These are phyloP conservation scores for Umbelopsis vinacea DNA, from an alignment of 192 early-diverging fungal species.

Conservation along the genomic window DNA sequence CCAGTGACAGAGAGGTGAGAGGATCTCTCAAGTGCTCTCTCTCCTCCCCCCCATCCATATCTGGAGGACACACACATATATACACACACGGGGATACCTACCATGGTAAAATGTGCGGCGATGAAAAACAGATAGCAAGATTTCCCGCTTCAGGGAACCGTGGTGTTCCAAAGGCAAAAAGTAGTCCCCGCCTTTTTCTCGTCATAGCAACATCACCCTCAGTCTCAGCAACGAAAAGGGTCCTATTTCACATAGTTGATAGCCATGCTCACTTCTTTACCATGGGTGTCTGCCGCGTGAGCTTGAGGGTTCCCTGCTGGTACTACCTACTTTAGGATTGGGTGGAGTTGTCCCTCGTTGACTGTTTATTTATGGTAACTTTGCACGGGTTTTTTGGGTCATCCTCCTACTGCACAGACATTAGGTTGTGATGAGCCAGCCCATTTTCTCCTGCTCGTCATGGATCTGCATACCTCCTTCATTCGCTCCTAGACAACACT, in stretches of 20 bases:
- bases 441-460: neutral
- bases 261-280: neutral
- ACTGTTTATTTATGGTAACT: constrained; percentile 11
- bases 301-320: neutral
- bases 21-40: neutral
- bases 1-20: no score
- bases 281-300: no score
- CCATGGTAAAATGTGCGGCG: constrained; percentile 20
- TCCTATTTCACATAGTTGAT: no score
- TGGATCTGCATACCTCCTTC: neutral
- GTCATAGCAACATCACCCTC: no score
- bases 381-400: constrained; percentile 8
- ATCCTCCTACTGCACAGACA: constrained; percentile 22
- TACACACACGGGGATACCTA: constrained; percentile 6
- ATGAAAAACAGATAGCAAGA: neutral
- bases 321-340: constrained; percentile 10
- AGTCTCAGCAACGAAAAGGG: no score
- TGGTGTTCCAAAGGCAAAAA: neutral
- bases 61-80: neutral
- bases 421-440: neutral
- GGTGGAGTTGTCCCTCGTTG: constrained; percentile 21
- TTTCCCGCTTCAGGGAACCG: neutral
- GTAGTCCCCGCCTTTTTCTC: no score
- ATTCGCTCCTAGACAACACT: neutral
- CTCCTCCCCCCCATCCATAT: neutral